Conservation (phyloP, 208 protist species). For the Wallacemonas sp. region DNA sequence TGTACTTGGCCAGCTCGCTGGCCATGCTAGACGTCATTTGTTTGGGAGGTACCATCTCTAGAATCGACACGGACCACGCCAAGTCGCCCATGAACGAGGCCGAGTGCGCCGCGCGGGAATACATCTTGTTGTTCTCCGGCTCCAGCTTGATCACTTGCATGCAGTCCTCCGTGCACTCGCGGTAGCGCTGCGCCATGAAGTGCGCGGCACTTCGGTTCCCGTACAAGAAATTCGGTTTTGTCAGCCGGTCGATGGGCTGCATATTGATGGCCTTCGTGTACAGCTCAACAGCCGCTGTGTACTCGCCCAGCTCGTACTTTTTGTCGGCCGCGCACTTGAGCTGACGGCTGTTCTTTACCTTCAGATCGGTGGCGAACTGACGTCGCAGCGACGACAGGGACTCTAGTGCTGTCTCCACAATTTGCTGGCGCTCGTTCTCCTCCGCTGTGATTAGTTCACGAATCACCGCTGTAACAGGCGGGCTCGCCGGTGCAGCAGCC, state of each 20-base stretch:
- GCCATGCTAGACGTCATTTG: slow-evolving; percentile 28
- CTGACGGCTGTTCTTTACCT: slow-evolving; percentile 45
- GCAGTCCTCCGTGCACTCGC: slow-evolving; percentile 83
- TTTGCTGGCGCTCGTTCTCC: slow-evolving; percentile 34
- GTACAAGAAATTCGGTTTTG: slow-evolving; percentile 63
- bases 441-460: slow-evolving; percentile 27
- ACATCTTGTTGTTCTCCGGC: slow-evolving; percentile 71
- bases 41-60: slow-evolving; percentile 50
- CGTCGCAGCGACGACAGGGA: neutral
- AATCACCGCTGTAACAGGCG: slow-evolving; percentile 2
- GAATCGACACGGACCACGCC: slow-evolving; percentile 46
- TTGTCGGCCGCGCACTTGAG: slow-evolving; percentile 81
- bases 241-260: slow-evolving; percentile 55
- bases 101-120: slow-evolving; percentile 66
- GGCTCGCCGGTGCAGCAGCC: neutral
- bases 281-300: slow-evolving; percentile 76
- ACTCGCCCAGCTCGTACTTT: slow-evolving; percentile 83
- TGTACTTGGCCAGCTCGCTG: slow-evolving; percentile 58
- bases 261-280: slow-evolving; percentile 83
- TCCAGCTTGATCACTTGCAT: slow-evolving; percentile 68
- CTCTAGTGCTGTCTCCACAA: neutral
- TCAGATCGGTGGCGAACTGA: slow-evolving; percentile 8
- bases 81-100: slow-evolving; percentile 83
- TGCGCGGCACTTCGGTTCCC: slow-evolving; percentile 88
- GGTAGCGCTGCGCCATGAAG: slow-evolving; percentile 86